Evolutionary conservation across 2,329 filamentous ascomycete genomes (phyloP).

Genomic region (Pseudogymnoascus destructans): DNA sequence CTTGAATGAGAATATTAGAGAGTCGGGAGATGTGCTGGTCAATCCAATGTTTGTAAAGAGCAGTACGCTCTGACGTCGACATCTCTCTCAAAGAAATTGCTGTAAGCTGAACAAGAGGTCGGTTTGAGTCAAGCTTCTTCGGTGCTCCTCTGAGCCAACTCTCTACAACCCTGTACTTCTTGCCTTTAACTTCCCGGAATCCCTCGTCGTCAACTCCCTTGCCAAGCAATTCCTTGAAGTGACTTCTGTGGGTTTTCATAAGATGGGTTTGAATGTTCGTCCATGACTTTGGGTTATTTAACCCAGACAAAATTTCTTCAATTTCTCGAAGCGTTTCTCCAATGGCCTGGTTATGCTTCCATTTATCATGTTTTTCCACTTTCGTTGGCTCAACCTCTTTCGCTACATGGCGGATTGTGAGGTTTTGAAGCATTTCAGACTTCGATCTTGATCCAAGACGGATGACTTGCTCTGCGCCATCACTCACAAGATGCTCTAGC

Average conservation of each 20-base stretch:
- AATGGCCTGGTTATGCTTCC: constrained; percentile 17
- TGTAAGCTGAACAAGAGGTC: constrained; percentile 14
- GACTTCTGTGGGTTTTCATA: constrained; percentile 13
- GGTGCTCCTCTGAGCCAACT: constrained; percentile 18
- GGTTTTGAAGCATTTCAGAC: constrained; percentile 18
- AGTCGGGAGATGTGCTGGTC: constrained; percentile 14
- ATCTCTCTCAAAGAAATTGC: constrained; percentile 16
- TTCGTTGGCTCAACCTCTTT: constrained; percentile 15
- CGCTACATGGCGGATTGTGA: constrained; percentile 15
- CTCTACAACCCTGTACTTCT: constrained; percentile 16
- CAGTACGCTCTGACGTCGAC: constrained; percentile 14
- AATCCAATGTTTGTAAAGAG: constrained; percentile 17
- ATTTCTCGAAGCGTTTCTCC: constrained; percentile 15
- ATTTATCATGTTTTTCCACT: constrained; percentile 18
- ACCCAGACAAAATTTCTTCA: constrained; percentile 15
- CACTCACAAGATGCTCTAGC: constrained; percentile 22
- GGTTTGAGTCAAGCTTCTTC: constrained; percentile 17
- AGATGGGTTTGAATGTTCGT: constrained; percentile 17
- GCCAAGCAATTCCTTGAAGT: constrained; percentile 17
- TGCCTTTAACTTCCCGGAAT: constrained; percentile 17
- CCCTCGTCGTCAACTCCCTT: constrained; percentile 16
- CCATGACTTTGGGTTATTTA: constrained; percentile 19
- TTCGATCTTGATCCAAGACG: constrained; percentile 20
- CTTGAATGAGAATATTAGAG: constrained; percentile 15
- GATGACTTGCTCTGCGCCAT: constrained; percentile 19